Percentiles rank a stretch among this genome's conserved stretches.
These are phyloP conservation scores for Piper betle DNA, from an alignment of 164 flowering plant species.

Conservation along the genomic window DNA sequence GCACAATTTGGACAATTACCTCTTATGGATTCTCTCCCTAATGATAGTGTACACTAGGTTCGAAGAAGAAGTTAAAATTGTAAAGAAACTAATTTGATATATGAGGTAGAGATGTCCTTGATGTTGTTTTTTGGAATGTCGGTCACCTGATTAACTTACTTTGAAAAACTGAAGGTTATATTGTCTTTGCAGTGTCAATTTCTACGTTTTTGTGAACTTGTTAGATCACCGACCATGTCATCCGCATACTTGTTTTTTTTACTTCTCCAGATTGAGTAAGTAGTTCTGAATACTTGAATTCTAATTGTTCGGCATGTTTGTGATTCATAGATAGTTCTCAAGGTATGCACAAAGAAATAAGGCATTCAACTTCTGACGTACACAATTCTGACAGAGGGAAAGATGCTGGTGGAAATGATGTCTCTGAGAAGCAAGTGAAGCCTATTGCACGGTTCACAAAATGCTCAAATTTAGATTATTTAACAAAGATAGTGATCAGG, in stretches of 20 bases:
- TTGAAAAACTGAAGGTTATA: no score
- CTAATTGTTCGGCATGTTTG: not conserved
- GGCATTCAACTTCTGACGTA: slow-evolving; percentile 48
- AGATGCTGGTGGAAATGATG: slow-evolving; percentile 33
- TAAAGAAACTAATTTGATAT: no score
- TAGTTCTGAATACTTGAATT: no score
- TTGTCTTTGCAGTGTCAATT: not conserved
- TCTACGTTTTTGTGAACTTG: not conserved
- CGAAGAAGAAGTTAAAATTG: no score
- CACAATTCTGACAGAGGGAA: slow-evolving; percentile 30
- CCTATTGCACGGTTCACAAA: slow-evolving; percentile 37
- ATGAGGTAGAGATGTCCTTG: no score
- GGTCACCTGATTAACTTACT: no score
- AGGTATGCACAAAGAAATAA: slow-evolving; percentile 43
- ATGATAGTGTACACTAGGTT: no score
- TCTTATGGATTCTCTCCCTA: no score
- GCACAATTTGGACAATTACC: no score
- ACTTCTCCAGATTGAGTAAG: not conserved
- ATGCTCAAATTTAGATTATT: slow-evolving; percentile 42
- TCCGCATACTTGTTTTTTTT: no score
- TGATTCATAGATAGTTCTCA: slow-evolving; percentile 12
- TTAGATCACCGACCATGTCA: not conserved
- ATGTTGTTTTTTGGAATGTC: no score
- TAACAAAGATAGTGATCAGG: slow-evolving; percentile 16
- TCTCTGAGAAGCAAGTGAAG: slow-evolving; percentile 36